These are phyloP conservation scores for Parietaria judaica DNA, from an alignment of 306 rosid species.

Conservation along the genomic window DNA sequence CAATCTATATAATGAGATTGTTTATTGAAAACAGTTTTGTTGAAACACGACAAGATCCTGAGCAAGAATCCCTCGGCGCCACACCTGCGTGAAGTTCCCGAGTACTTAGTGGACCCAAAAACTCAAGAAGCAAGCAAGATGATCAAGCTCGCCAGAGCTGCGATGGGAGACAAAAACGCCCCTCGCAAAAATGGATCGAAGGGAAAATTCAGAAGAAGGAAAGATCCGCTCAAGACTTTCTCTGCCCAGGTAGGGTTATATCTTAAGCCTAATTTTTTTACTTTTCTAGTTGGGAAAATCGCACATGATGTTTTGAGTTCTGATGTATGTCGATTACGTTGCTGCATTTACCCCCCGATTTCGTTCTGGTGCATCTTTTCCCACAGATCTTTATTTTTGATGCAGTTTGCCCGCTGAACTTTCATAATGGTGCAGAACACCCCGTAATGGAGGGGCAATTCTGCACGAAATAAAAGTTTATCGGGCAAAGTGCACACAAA, in stretches of 20 bases:
- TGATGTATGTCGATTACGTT: background rate
- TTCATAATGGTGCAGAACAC: too few species aligned
- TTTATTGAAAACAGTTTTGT: slow-evolving; percentile 41
- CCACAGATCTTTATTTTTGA: too few species aligned
- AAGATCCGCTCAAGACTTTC: slow-evolving; percentile 25
- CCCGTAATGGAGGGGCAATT: too few species aligned
- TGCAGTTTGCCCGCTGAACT: too few species aligned
- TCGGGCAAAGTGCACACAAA: too few species aligned
- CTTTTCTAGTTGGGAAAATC: background rate
- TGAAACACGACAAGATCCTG: slow-evolving; percentile 86
- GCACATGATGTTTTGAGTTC: background rate
- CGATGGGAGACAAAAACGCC: slow-evolving; percentile 16
- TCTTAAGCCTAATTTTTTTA: background rate
- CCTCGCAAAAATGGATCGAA: slow-evolving; percentile 4
- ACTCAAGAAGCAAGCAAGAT: slow-evolving; percentile 76
- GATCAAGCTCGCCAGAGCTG: slow-evolving; percentile 68
- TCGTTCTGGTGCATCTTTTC: too few species aligned
- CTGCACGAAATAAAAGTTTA: too few species aligned
- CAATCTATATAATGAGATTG: background rate
- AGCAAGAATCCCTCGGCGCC: slow-evolving; percentile 88
- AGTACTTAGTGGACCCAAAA: slow-evolving; percentile 60
- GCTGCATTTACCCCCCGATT: too few species aligned
- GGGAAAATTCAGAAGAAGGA: slow-evolving; percentile 13
- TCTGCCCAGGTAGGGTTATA: slow-evolving; percentile 16
- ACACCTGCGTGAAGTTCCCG: slow-evolving; percentile 77